Conservation (phyloP, 345 rosid species). For the Cardamine resedifolia region DNA sequence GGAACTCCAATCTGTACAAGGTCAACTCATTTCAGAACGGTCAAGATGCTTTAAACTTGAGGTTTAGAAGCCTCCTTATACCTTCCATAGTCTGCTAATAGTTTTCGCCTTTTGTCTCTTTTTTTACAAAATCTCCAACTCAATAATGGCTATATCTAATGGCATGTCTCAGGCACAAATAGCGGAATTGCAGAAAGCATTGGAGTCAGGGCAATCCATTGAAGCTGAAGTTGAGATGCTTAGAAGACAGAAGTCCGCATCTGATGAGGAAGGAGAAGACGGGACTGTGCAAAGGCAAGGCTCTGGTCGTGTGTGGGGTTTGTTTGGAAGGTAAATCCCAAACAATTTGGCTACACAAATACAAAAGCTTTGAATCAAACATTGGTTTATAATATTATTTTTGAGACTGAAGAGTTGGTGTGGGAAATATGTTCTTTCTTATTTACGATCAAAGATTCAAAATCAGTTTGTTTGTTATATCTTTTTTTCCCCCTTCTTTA, state of each 20-base stretch:
- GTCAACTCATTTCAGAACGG: conserved; percentile 86
- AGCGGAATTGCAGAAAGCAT: conserved; percentile 75
- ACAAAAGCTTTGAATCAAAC: conserved; percentile 9
- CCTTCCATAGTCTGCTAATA: conserved; percentile 10
- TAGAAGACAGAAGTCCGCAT: conserved; percentile 64
- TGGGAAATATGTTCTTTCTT: neutral
- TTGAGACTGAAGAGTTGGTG: conserved; percentile 6
- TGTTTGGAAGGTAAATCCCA: conserved; percentile 55
- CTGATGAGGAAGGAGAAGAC: conserved; percentile 66
- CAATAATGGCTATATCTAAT: neutral
- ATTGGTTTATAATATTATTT: conserved; percentile 4
- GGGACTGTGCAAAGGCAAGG: conserved; percentile 56
- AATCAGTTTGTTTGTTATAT: conserved; percentile 6
- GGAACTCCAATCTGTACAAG: conserved; percentile 93
- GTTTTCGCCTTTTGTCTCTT: neutral
- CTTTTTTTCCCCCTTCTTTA: neutral
- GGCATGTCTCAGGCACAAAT: conserved; percentile 73
- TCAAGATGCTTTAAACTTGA: conserved; percentile 98
- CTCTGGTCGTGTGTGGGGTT: conserved; percentile 84
- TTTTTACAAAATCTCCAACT: conserved; percentile 1
- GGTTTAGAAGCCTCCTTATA: conserved; percentile 44
- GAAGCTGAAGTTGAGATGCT: conserved; percentile 87
- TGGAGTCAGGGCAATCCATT: conserved; percentile 66
- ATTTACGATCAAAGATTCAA: conserved; percentile 11
- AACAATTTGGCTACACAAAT: neutral